Conservation (phyloP, 129 eudicot genomes). For the Helianthus annuus region HanXRQr2.0-SUNRISE NC_035442.2:2569497-2569996, state of each 20-base stretch:
- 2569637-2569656: constrained; percentile 50
- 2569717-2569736: constrained; percentile 39
- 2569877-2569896: constrained; percentile 78
- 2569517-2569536: constrained; percentile 85
- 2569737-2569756: constrained; percentile 34
- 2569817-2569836: neutral
- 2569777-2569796: constrained; percentile 30
- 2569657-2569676: constrained; percentile 66
- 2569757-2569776: constrained; percentile 27
- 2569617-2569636: constrained; percentile 46
- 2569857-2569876: constrained; percentile 25
- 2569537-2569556: constrained; percentile 83
- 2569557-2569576: constrained; percentile 63
- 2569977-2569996: constrained; percentile 53
- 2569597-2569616: constrained; percentile 47
- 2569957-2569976: constrained; percentile 34
- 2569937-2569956: constrained; percentile 64
- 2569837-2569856: neutral
- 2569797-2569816: constrained; percentile 20
- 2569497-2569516: constrained; percentile 67
- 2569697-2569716: constrained; percentile 47
- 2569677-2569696: constrained; percentile 51
- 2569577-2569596: constrained; percentile 61
- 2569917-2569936: constrained; percentile 68
- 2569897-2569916: constrained; percentile 86